These are phyloP conservation scores for Colletotrichum spinosum DNA, from an alignment of 2,329 filamentous ascomycete species.

Conservation along the genomic window DNA sequence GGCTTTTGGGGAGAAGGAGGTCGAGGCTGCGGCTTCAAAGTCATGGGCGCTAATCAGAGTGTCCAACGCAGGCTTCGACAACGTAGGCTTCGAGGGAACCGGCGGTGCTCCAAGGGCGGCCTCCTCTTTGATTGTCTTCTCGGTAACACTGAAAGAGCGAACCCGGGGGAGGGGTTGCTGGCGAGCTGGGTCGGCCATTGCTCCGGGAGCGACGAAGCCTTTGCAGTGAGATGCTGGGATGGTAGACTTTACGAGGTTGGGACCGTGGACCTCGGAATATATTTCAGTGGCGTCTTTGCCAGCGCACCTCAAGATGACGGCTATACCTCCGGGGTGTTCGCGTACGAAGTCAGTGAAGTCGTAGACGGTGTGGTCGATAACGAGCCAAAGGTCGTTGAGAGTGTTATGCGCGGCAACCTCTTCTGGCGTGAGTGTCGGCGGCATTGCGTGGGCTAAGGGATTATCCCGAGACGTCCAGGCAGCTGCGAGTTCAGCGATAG, in stretches of 20 bases:
- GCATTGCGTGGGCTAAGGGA: constrained; percentile 10
- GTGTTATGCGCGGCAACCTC: constrained; percentile 60
- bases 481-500: not conserved
- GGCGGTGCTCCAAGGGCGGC: not conserved
- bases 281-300: constrained; percentile 64
- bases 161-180: constrained; percentile 33
- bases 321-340: constrained; percentile 50
- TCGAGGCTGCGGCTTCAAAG: constrained; percentile 68
- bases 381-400: constrained; percentile 70
- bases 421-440: constrained; percentile 48
- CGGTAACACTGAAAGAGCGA: not conserved
- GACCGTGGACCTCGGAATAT: constrained; percentile 64
- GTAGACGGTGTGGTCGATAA: constrained; percentile 73
- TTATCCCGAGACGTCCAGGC: not conserved
- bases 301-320: constrained; percentile 61
- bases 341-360: constrained; percentile 73
- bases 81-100: constrained; percentile 53
- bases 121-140: not conserved
- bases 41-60: constrained; percentile 69
- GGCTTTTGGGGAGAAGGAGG: constrained; percentile 69
- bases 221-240: constrained; percentile 59
- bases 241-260: constrained; percentile 52
- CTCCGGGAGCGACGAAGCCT: constrained; percentile 52
- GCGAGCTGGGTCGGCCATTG: constrained; percentile 39
- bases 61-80: constrained; percentile 62